These are phyloP conservation scores for Cladosporium sp. DNA, from an alignment of 2,329 filamentous ascomycete species.

Conservation along the genomic window DNA sequence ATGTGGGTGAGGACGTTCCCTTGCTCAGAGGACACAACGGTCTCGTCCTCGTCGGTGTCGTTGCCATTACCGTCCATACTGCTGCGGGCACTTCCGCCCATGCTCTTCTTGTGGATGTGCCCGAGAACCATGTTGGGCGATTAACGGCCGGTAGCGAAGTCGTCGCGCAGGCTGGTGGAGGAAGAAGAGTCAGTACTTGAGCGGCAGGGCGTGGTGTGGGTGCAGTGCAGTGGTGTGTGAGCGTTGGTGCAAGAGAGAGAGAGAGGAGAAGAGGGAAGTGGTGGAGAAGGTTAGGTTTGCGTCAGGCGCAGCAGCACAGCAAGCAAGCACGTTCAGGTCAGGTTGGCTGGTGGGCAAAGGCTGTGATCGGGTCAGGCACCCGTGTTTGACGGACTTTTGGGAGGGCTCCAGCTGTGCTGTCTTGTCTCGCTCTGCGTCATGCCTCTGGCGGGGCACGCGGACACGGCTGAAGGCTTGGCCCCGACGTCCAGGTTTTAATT, in stretches of 20 bases:
- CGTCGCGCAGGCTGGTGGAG: not conserved
- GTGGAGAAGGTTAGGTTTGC: not conserved
- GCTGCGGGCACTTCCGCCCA: constrained; percentile 41
- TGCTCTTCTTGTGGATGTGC: constrained; percentile 49
- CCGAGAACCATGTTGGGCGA: constrained; percentile 46
- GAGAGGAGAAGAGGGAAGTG: not conserved
- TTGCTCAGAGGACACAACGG: constrained; percentile 85
- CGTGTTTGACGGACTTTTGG: not conserved
- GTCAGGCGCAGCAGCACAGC: constrained; percentile 14
- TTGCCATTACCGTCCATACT: constrained; percentile 44
- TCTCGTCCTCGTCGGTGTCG: constrained; percentile 57
- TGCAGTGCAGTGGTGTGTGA: constrained; percentile 4
- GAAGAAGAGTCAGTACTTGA: not conserved
- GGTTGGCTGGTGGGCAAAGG: constrained; percentile 1
- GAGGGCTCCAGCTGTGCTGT: not conserved
- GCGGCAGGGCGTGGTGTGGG: not conserved
- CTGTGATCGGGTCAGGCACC: not conserved
- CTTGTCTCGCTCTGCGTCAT: constrained; percentile 12
- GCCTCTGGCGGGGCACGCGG: constrained; percentile 1
- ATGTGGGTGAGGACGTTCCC: constrained; percentile 96
- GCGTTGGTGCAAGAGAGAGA: not conserved
- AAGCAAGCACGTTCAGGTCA: constrained; percentile 14
- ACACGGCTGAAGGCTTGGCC: constrained; percentile 14
- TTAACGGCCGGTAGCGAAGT: not conserved
- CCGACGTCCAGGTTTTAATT: not conserved